phyloP scores from a whole-genome alignment of 1,139 yeast genomes.

The Wickerhamomyces sp. region DNA sequence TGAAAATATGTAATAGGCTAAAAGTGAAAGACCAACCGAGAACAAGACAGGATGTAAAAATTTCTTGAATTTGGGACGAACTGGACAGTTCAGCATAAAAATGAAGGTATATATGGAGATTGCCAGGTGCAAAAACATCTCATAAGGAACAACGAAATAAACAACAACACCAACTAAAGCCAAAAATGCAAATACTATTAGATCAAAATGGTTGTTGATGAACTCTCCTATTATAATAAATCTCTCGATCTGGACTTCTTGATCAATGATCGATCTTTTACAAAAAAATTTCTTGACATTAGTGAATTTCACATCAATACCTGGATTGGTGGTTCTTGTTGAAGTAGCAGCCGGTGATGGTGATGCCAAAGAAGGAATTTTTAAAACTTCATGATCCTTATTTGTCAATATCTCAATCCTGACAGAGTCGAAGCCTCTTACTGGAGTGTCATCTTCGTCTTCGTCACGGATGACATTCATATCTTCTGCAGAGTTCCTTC shows the following conservation, averaged over 20 bases:
- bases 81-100: constrained; percentile 53
- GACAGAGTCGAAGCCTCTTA: constrained; percentile 1
- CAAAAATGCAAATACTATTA: constrained; percentile 42
- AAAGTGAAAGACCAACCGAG: constrained; percentile 56
- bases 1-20: constrained; percentile 58
- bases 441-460: not conserved
- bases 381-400: constrained; percentile 1
- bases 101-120: constrained; percentile 42
- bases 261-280: constrained; percentile 17
- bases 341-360: constrained; percentile 16
- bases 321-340: constrained; percentile 20
- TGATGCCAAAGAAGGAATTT: constrained; percentile 4
- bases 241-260: constrained; percentile 8
- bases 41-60: constrained; percentile 68
- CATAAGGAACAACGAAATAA: constrained; percentile 36
- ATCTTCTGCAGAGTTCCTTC: not conserved
- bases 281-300: constrained; percentile 16
- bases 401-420: constrained; percentile 6
- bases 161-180: constrained; percentile 53
- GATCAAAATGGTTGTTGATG: constrained; percentile 47
- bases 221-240: constrained; percentile 30
- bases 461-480: not conserved
- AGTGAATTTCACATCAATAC: constrained; percentile 11
- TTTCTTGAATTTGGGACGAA: constrained; percentile 41
- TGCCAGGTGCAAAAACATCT: constrained; percentile 59